A percentile compares a stretch with the other conserved stretches of the same genome.
Conservation (phyloP, 108 stramenopile species). For the Bacterosira constricta region DNA sequence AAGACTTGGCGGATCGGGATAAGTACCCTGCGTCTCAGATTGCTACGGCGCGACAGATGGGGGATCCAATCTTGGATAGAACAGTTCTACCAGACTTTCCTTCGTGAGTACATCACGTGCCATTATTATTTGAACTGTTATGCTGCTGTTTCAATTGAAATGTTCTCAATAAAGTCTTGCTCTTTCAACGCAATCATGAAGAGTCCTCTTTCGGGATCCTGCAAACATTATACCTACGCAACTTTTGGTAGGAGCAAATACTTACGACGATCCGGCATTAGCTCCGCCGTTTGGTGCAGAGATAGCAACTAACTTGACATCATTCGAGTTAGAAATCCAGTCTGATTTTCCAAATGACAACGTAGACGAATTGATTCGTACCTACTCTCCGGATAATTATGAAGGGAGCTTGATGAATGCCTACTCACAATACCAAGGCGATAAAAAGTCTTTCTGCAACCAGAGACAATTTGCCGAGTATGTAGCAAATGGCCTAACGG, state of each 20-base stretch:
- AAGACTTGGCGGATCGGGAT: not conserved
- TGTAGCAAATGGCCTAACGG: slow-evolving; percentile 1
- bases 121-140: not conserved
- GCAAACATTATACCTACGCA: not conserved
- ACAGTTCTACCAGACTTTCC: not conserved
- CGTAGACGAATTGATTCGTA: not conserved
- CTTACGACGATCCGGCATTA: not conserved
- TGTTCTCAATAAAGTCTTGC: not conserved
- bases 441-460: not conserved
- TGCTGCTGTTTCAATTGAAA: not conserved
- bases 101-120: not conserved
- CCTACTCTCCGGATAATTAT: not conserved
- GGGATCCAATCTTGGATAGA: not conserved
- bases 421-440: slow-evolving; percentile 3
- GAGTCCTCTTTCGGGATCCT: not conserved
- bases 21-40: not conserved
- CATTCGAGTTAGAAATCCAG: not conserved
- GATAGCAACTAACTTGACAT: not conserved
- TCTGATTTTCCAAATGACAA: not conserved
- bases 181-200: not conserved
- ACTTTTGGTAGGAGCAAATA: slow-evolving; percentile 2
- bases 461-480: slow-evolving; percentile 3
- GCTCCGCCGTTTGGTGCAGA: not conserved
- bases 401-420: not conserved
- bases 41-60: not conserved